Percentiles rank a stretch among this genome's conserved stretches.
Conservation (phyloP, 306 rosid genomes). For the Lagenaria siceraria region DNA sequence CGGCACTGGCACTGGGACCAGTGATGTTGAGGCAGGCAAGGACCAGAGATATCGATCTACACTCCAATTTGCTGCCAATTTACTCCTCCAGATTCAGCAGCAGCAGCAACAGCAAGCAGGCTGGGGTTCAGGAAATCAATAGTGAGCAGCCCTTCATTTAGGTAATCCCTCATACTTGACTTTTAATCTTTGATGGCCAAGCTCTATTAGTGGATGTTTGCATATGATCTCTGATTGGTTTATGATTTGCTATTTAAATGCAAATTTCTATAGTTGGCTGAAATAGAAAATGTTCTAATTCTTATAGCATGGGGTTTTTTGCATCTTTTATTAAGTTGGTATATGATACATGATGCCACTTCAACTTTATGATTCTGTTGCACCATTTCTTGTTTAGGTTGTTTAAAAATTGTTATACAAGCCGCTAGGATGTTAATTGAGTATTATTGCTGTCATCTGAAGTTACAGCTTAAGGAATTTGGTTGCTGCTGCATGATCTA, state of each 20-base stretch:
- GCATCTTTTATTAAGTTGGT: neutral
- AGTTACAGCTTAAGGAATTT: neutral
- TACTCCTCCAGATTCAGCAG: slow-evolving; percentile 90
- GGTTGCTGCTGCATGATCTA: neutral
- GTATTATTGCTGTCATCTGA: neutral
- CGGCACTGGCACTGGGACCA: slow-evolving; percentile 49
- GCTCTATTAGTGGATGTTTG: neutral
- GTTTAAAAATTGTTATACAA: neutral
- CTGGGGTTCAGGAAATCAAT: slow-evolving; percentile 63
- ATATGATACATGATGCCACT: neutral
- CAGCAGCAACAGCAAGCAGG: slow-evolving; percentile 42
- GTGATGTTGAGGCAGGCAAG: slow-evolving; percentile 83
- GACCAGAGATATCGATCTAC: slow-evolving; percentile 76
- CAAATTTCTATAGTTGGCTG: neutral
- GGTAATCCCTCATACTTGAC: slow-evolving; percentile 27
- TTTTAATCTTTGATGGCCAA: neutral
- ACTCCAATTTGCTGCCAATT: slow-evolving; percentile 91
- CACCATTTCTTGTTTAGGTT: neutral
- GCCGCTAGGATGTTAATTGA: neutral
- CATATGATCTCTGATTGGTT: slow-evolving; percentile 1
- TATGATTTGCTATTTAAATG: neutral
- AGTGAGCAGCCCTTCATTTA: slow-evolving; percentile 30
- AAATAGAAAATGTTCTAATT: neutral
- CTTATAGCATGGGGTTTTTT: neutral
- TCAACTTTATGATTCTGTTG: neutral